Percentiles rank a stretch among this genome's conserved stretches.
Evolutionary conservation across 2,329 filamentous ascomycete genomes (phyloP).

Genomic region (Myotisia sp.): DNA sequence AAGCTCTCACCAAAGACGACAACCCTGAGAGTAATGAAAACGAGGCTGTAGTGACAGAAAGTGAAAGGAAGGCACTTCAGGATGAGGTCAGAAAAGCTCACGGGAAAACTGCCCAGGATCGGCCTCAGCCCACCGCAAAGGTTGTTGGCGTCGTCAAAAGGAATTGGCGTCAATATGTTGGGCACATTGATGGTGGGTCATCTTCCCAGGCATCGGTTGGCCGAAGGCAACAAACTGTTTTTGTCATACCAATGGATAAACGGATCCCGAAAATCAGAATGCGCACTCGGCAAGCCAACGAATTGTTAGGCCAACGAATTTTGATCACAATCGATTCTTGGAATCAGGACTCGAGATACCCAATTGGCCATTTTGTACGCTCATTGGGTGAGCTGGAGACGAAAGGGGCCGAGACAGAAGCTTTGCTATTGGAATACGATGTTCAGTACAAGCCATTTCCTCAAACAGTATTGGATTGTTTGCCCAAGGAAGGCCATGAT

Average conservation of each 20-base stretch:
- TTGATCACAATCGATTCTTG: slow-evolving; percentile 88
- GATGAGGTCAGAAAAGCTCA: slow-evolving; percentile 84
- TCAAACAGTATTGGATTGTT: slow-evolving; percentile 84
- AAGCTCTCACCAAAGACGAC: slow-evolving; percentile 79
- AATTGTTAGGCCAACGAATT: slow-evolving; percentile 80
- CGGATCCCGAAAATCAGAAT: slow-evolving; percentile 91
- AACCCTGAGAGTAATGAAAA: slow-evolving; percentile 70
- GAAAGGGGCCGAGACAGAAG: slow-evolving; percentile 95
- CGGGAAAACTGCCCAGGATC: slow-evolving; percentile 57
- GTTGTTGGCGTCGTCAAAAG: slow-evolving; percentile 87
- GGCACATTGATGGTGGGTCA: slow-evolving; percentile 80
- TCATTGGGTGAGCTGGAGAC: slow-evolving; percentile 87
- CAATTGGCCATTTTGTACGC: slow-evolving; percentile 83
- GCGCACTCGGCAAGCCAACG: slow-evolving; percentile 74
- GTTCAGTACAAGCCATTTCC: slow-evolving; percentile 96
- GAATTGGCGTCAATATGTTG: slow-evolving; percentile 97
- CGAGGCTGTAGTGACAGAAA: slow-evolving; percentile 69
- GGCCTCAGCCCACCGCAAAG: slow-evolving; percentile 75
- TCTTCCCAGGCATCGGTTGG: slow-evolving; percentile 62
- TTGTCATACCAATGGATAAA: slow-evolving; percentile 96
- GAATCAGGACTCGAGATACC: slow-evolving; percentile 86
- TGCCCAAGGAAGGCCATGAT: slow-evolving; percentile 79
- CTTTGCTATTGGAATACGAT: slow-evolving; percentile 83
- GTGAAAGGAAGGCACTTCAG: slow-evolving; percentile 72
- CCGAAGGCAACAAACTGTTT: slow-evolving; percentile 79